Base-by-base conservation (phyloP, 2,329 filamentous ascomycete genomes). In the Venturia pyrina region DNA sequence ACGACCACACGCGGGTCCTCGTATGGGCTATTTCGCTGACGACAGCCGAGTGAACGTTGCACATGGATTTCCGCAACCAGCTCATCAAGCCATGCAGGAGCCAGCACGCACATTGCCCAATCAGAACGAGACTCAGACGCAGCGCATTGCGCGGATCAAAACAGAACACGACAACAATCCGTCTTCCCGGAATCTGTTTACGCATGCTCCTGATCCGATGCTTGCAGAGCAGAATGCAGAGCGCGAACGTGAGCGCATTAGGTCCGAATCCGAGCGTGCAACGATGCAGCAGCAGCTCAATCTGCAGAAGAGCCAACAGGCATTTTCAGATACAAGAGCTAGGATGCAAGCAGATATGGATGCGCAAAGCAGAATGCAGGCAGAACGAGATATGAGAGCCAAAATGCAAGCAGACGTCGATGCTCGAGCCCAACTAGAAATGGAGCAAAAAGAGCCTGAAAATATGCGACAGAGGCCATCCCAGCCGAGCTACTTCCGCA, bases 11-110 rank as follows among this genome's bases (percentile, higher is more conserved):
- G 37, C 34, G 19, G 56, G 63, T 41, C 48, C 63, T 28, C 28
- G 41, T 17, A 43, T 43, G 63, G 63, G 63, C 71, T 6, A 70
- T 72, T 24, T 76, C 34, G 21, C 21, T 50, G 72, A 72, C 48
- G 70, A 73, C 44, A 72, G 71, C 59, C 72, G 43, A 19, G 34
- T 40, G 15, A 62, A 43, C 21, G 21, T 46, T 46, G 21, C 60
- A 28, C 60, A 62, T 62, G 40, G 43, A 8, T 44, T 53, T 44
- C 7, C 19, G 19, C 62, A 64, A 53, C 41, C 62, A 21, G 41
- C 44, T 17, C 37, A 32, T 44, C 60, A 62, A 34, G 40, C 60
- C 40, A 28, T 21, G 60, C 53, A 59, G 53, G 28, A 59, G 28
- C 53, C 53, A 59, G 32, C 53, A 37, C 53, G 32, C 32, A 17